Conservation (phyloP, 2,329 filamentous ascomycete genomes). For the Eutypella sp. region DNA sequence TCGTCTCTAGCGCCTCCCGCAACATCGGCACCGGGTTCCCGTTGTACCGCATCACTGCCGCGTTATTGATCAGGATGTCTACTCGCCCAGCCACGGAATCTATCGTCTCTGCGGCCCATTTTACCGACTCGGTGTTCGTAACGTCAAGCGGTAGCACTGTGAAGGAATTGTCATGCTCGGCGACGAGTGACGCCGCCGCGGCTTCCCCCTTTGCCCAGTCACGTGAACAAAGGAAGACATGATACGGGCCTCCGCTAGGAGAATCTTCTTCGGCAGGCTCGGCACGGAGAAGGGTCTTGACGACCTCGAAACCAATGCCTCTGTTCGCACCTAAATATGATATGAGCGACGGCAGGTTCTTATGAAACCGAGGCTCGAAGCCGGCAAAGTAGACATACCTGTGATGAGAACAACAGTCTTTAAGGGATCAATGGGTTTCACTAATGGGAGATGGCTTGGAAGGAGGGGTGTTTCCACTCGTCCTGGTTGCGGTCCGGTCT, state of each 20-base stretch:
- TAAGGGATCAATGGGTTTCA: background rate
- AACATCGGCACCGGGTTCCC: slow-evolving; percentile 10
- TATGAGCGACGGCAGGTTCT: background rate
- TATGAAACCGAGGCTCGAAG: background rate
- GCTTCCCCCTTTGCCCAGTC: slow-evolving; percentile 9
- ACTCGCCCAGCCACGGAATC: slow-evolving; percentile 10
- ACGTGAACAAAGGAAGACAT: slow-evolving; percentile 14
- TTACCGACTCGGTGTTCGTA: slow-evolving; percentile 10
- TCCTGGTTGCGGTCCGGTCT: background rate
- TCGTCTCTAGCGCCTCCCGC: slow-evolving; percentile 10
- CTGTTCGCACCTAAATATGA: slow-evolving; percentile 11
- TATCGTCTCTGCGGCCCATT: slow-evolving; percentile 7
- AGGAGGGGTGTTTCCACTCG: background rate
- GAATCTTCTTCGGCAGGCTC: background rate
- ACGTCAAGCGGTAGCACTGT: slow-evolving; percentile 15
- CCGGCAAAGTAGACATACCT: slow-evolving; percentile 1
- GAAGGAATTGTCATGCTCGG: slow-evolving; percentile 11
- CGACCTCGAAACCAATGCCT: slow-evolving; percentile 16
- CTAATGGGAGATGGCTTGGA: background rate
- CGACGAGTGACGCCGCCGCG: background rate
- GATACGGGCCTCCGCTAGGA: slow-evolving; percentile 11
- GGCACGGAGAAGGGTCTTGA: slow-evolving; percentile 12
- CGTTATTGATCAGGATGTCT: slow-evolving; percentile 18
- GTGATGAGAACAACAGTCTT: slow-evolving; percentile 16
- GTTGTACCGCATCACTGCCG: slow-evolving; percentile 7